Evolutionary conservation across 2,329 filamentous ascomycete genomes (phyloP), one percentile per base, ranked within the genome.

Genomic region (Aspergillus pseudotamarii): DNA sequence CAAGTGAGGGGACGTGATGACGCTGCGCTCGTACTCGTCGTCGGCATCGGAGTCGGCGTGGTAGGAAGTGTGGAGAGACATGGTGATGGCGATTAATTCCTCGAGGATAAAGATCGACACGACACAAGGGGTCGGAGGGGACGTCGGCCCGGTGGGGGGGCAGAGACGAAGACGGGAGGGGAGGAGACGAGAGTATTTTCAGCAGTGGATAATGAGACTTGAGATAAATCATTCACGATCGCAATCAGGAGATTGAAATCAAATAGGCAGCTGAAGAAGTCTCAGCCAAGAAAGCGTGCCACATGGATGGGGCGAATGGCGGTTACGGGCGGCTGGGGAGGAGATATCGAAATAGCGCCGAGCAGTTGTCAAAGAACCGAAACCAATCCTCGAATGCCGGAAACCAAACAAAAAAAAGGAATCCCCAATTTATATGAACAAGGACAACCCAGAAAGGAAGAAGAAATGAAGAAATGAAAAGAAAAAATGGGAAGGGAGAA

Each of bases 41-140:
- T 89, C 87, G 66, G 86, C 86, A 71, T 88, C 86, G 57, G 85
- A 88, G 70, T 89, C 87, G 66, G 86, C 86, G 73, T 88, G 85
- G 71, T 88, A 88, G 61, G 82, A 77, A 41, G 78, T 77, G 50
- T 80, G 79, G 59, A 80, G 79, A 30, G 79, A 76, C 79, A 82
- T 82, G 68, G 61, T 71, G 68, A 81, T 81, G 68, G 62, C 69
- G 68, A 51, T 50, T 41, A 4, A 28, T 26, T 23, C 12, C n/a
- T 38, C 51, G 51, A 53, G 36, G 48, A 46, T 57, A 16, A 30
- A 51, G 41, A 54, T 48, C 58, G 62, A 58, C 50, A 65, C 65
- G 66, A 68, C 64, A 62, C 57, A 55, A 54, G 16, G 50, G 55
- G 48, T 38, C 51, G 51, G 51, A 38, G 32, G 51, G 32, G 32